Conservation (phyloP, 768 basidiomycete species). For the Kockovaella imperatae region DNA sequence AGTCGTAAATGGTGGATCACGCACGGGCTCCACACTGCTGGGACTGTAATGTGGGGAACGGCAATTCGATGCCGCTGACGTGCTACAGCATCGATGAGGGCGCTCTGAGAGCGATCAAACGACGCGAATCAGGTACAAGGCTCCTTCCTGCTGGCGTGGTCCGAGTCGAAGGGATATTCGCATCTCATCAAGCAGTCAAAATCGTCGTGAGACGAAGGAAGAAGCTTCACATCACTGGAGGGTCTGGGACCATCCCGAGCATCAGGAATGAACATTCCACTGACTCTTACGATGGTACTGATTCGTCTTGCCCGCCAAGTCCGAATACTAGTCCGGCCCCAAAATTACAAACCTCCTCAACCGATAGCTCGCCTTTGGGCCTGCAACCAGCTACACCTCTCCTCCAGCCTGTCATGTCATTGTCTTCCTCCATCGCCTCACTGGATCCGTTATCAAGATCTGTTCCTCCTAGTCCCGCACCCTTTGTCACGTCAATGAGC, state of each 20-base stretch:
- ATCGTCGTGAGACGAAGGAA: conserved; percentile 54
- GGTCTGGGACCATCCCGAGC: neutral
- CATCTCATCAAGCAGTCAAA: conserved; percentile 86
- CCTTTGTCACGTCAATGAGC: conserved; percentile 14
- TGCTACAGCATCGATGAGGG: conserved; percentile 62
- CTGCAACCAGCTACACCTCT: conserved; percentile 55
- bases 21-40: conserved; percentile 86
- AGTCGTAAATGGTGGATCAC: conserved; percentile 95
- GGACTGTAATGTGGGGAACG: conserved; percentile 56
- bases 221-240: neutral
- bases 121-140: conserved; percentile 73
- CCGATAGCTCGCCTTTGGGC: neutral
- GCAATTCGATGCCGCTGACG: neutral
- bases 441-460: conserved; percentile 50
- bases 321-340: neutral
- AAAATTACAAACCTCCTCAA: neutral
- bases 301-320: neutral
- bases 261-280: neutral
- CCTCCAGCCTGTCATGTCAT: conserved; percentile 47
- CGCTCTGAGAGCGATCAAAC: conserved; percentile 75
- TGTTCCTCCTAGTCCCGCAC: conserved; percentile 39
- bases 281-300: neutral
- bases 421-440: conserved; percentile 50
- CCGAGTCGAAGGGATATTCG: conserved; percentile 78
- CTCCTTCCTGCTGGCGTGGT: conserved; percentile 87